Evolutionary conservation across 2,329 filamentous ascomycete species (phyloP).

Genomic region (Claviceps monticola): DNA sequence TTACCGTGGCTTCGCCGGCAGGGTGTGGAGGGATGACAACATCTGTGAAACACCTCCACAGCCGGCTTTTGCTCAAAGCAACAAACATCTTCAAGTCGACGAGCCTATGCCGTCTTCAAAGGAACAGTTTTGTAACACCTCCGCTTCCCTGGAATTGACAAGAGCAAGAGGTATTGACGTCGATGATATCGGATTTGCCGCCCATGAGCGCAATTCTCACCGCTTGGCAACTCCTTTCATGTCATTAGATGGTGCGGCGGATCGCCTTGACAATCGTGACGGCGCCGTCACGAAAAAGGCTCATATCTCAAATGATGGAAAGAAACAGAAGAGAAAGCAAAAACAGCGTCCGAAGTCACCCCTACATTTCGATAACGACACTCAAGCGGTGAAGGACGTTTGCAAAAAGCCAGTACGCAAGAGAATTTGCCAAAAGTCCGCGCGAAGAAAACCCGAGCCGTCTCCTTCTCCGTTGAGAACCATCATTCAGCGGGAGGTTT

Average conservation of each 20-base stretch:
- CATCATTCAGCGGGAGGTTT: not conserved
- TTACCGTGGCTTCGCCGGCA: not conserved
- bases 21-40: not conserved
- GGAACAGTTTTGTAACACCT: not conserved
- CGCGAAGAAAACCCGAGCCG: not conserved
- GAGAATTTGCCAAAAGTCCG: not conserved
- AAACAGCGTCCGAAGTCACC: conserved; percentile 22
- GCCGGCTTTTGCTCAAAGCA: not conserved
- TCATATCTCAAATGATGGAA: not conserved
- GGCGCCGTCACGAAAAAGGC: not conserved
- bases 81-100: not conserved
- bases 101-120: not conserved
- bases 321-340: conserved; percentile 10
- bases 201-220: not conserved
- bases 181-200: not conserved
- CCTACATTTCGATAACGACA: conserved; percentile 19
- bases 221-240: not conserved
- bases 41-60: not conserved
- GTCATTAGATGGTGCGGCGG: not conserved
- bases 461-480: not conserved
- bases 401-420: conserved; percentile 1
- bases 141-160: not conserved
- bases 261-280: not conserved
- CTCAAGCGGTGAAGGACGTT: conserved; percentile 12
- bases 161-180: not conserved